Evolutionary conservation across 495 filamentous ascomycete genomes (phyloP).

Genomic region (Xylaria scruposa): DNA sequence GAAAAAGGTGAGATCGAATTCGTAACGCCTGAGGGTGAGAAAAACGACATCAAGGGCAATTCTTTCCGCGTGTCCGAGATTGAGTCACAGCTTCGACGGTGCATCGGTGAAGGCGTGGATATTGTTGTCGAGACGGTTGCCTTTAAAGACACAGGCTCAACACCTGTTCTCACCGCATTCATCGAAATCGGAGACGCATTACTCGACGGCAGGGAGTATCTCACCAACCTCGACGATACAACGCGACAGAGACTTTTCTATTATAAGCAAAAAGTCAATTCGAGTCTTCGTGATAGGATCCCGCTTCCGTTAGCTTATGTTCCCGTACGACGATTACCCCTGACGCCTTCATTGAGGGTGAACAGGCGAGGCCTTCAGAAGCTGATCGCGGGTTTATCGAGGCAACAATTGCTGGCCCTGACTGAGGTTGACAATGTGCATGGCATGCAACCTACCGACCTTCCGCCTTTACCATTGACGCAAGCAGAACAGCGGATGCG

Average conservation of each 20-base stretch:
- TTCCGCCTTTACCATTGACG: slow-evolving; percentile 52
- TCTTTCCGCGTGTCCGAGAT: slow-evolving; percentile 47
- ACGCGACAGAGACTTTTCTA: slow-evolving; percentile 48
- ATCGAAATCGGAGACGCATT: slow-evolving; percentile 52
- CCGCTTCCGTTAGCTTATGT: slow-evolving; percentile 50
- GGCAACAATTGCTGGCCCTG: slow-evolving; percentile 46
- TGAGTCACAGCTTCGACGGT: slow-evolving; percentile 51
- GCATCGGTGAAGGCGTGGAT: slow-evolving; percentile 53
- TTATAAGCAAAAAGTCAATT: slow-evolving; percentile 48
- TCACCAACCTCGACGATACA: slow-evolving; percentile 37
- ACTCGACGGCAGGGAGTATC: slow-evolving; percentile 42
- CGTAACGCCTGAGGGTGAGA: slow-evolving; percentile 44
- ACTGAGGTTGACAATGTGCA: slow-evolving; percentile 41
- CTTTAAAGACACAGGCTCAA: slow-evolving; percentile 46
- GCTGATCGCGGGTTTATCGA: slow-evolving; percentile 46
- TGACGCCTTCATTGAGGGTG: slow-evolving; percentile 52
- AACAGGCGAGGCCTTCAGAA: slow-evolving; percentile 50
- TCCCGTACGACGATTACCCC: slow-evolving; percentile 50
- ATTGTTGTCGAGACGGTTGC: slow-evolving; percentile 53
- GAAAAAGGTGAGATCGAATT: slow-evolving; percentile 54
- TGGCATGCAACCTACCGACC: slow-evolving; percentile 40
- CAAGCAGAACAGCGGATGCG: slow-evolving; percentile 52
- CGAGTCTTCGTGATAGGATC: slow-evolving; percentile 44
- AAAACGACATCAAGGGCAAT: slow-evolving; percentile 39
- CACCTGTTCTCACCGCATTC: slow-evolving; percentile 49